Evolutionary conservation across 805 yeast species (phyloP), one percentile per base, ranked within the genome.

Genomic region (Candida koratica): DNA sequence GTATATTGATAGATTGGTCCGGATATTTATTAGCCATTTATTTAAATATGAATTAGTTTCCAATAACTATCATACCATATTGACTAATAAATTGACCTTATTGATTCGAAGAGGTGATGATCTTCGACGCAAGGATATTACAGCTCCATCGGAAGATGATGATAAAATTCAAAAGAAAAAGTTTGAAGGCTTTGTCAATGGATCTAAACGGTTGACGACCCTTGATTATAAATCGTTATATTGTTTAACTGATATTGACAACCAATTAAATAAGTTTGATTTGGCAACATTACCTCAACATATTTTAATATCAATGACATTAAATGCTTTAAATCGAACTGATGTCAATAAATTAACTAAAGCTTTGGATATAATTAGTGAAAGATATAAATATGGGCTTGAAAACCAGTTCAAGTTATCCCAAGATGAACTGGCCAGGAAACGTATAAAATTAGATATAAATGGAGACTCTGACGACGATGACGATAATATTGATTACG

Each of bases 221-320:
- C 33, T 53, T 13, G 71, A 64, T 45, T 85, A 81, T 54, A 73
- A 81, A 34, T 65, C 79, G 11, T 61, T 89, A 27, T 93, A 76
- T 54, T 75, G 81, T 17, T 68, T 90, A 40, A 79, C 83, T 10
- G 78, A 75, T 25, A 63, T 77, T 20, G 59, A 64, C 26, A 78
- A 81, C 50, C 79, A 80, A 33, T 61, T 85, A 39, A 71, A 77
- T 20, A 70, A 71, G 25, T 82, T 86, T 52, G 90, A 90, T 54
- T 74, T 86, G 37, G 69, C 85, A 2, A 62, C 75, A 7, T 62
- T 93, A 6, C 82, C 93, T 4, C 73, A 72, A 15, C 76, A 77
- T 34, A 67, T 82, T 1, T 71, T 88, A 38, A 71, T 71, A 15
- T 71, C 75, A 29, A 80, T 81, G 71, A 85, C 81, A 11, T 63